Conservation (phyloP, 2,329 filamentous ascomycete species). For the Cordyceps cateniannulata region DNA sequence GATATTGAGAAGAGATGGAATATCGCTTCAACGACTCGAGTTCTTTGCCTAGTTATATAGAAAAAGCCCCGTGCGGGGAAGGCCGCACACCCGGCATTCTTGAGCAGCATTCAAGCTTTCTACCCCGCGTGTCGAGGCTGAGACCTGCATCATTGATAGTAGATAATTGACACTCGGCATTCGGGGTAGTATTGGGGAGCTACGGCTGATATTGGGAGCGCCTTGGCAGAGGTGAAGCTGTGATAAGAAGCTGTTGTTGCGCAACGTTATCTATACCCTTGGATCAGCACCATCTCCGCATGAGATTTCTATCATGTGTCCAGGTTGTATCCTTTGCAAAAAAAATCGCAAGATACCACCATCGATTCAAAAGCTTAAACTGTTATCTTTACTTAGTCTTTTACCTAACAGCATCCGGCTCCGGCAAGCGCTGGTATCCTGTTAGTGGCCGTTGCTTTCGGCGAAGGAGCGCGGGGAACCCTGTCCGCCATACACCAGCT, state of each 20-base stretch:
- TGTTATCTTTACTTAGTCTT: too few species aligned
- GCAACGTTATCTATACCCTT: not conserved
- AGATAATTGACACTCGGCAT: constrained; percentile 2
- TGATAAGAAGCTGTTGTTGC: not conserved
- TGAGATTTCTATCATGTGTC: not conserved
- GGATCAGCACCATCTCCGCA: not conserved
- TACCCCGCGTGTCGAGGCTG: constrained; percentile 1
- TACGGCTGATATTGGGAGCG: not conserved
- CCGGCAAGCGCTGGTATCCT: not conserved
- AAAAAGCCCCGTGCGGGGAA: not conserved
- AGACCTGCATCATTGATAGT: constrained; percentile 1
- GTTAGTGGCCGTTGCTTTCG: not conserved
- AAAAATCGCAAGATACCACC: not conserved
- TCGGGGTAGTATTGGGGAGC: not conserved
- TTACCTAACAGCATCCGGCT: not conserved
- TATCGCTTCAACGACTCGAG: not conserved
- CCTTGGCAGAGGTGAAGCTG: not conserved
- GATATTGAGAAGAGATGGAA: not conserved
- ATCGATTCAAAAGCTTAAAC: not conserved
- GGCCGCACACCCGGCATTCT: not conserved
- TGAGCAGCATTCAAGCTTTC: not conserved
- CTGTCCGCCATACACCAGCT: not conserved
- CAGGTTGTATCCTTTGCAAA: not conserved
- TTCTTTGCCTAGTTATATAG: not conserved
- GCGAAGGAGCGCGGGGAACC: not conserved